Evolutionary conservation across 371 early-diverging fungal species (phyloP).

Genomic region (Apophysomyces sp.): DNA sequence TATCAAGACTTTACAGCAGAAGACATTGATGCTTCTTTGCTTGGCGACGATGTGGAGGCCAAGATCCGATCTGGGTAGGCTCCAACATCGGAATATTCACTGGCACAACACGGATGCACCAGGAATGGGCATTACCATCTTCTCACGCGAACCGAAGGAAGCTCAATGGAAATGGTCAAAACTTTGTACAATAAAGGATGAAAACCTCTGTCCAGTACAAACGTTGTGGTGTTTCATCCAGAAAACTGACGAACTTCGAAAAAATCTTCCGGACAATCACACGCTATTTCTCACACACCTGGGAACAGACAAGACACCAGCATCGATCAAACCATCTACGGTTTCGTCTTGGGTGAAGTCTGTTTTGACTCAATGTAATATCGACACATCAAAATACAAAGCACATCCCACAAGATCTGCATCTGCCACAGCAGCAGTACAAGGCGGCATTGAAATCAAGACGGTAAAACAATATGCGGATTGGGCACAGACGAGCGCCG

Average conservation of each 20-base stretch:
- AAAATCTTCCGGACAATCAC: neutral
- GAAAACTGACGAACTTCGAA: neutral
- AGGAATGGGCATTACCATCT: neutral
- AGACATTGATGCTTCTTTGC: neutral
- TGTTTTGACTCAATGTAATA: neutral
- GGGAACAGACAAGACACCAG: neutral
- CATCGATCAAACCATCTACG: neutral
- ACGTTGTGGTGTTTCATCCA: constrained; percentile 7
- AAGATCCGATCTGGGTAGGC: neutral
- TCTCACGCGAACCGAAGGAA: constrained; percentile 14
- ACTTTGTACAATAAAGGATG: constrained; percentile 2
- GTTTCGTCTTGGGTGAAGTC: neutral
- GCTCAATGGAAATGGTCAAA: constrained; percentile 4
- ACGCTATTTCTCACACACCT: neutral
- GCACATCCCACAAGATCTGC: constrained; percentile 6
- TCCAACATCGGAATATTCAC: neutral
- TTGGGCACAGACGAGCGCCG: neutral
- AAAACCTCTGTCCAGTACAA: constrained; percentile 1
- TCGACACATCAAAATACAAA: neutral
- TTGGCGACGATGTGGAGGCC: constrained; percentile 10
- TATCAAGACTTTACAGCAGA: neutral
- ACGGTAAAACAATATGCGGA: constrained; percentile 8
- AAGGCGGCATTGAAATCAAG: neutral
- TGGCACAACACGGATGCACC: neutral
- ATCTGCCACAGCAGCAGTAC: constrained; percentile 1